Percentiles rank a stretch among this genome's conserved stretches.
Evolutionary conservation across 306 rosid species (phyloP).

Genomic region (Lathyrus sativus): DNA sequence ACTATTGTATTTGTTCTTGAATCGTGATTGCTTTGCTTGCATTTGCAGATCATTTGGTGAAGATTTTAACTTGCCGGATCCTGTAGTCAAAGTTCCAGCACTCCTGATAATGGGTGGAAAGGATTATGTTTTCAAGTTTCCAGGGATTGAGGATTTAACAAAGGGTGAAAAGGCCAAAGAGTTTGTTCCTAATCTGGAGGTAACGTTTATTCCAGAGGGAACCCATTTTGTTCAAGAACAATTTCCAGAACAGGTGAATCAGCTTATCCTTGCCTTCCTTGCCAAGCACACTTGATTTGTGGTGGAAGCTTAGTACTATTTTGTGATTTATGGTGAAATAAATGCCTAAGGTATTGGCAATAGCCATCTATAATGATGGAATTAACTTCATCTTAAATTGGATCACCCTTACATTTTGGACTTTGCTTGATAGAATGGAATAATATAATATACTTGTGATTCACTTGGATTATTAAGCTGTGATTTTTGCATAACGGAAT

Average conservation of each 20-base stretch:
- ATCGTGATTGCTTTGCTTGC: constrained; percentile 28
- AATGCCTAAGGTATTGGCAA: neutral
- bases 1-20: constrained; percentile 16
- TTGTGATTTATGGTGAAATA: too few species aligned
- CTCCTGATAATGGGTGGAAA: constrained; percentile 65
- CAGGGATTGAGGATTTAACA: constrained; percentile 56
- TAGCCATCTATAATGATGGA: neutral
- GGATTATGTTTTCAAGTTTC: constrained; percentile 68
- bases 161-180: constrained; percentile 60
- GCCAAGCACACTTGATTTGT: constrained; percentile 52
- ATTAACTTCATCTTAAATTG: neutral
- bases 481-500: neutral
- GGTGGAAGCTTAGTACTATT: too few species aligned
- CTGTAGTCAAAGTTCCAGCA: constrained; percentile 55
- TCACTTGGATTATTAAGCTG: neutral
- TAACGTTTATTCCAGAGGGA: constrained; percentile 68
- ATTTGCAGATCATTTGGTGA: constrained; percentile 55
- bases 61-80: constrained; percentile 46
- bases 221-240: constrained; percentile 91
- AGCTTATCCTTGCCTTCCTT: constrained; percentile 65
- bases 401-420: neutral
- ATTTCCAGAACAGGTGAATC: constrained; percentile 65
- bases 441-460: too few species aligned
- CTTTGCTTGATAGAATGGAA: neutral
- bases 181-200: constrained; percentile 59